phyloP scores from a whole-genome alignment of 2,329 filamentous ascomycete genomes.

The Uncinocarpus reesii region DNA sequence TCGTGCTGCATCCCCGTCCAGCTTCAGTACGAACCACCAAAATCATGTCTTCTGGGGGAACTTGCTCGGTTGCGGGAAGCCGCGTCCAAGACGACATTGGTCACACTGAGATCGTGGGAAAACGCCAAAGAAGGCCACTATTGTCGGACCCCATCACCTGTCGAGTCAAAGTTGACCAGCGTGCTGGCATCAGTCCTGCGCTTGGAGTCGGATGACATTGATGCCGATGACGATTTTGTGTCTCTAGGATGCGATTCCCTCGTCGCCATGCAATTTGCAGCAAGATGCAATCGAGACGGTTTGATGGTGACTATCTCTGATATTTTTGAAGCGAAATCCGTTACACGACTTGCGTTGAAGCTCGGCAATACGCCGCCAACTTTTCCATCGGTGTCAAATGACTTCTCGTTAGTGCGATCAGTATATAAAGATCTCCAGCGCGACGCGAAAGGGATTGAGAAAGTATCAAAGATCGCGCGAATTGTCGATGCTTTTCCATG shows the following conservation, averaged over 20 bases:
- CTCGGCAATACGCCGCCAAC: background rate
- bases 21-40: background rate
- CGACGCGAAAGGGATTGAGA: background rate
- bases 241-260: conserved; percentile 31
- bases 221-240: conserved; percentile 9
- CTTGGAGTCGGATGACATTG: conserved; percentile 23
- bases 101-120: background rate
- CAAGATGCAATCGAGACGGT: conserved; percentile 10
- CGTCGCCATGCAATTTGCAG: conserved; percentile 28
- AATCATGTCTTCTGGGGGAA: background rate
- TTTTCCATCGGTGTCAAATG: background rate
- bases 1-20: conserved; percentile 1
- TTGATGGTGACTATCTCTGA: conserved; percentile 9
- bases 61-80: background rate
- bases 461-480: background rate
- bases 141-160: background rate
- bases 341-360: background rate
- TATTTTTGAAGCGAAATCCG: conserved; percentile 13
- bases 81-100: conserved; percentile 5
- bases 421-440: conserved; percentile 2
- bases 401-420: conserved; percentile 5
- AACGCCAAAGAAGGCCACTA: background rate
- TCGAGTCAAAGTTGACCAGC: background rate
- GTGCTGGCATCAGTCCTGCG: conserved; percentile 2
- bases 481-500: conserved; percentile 15